These are phyloP conservation scores for Leccinum rimulosum DNA, from an alignment of 768 basidiomycete species.

Conservation along the genomic window DNA sequence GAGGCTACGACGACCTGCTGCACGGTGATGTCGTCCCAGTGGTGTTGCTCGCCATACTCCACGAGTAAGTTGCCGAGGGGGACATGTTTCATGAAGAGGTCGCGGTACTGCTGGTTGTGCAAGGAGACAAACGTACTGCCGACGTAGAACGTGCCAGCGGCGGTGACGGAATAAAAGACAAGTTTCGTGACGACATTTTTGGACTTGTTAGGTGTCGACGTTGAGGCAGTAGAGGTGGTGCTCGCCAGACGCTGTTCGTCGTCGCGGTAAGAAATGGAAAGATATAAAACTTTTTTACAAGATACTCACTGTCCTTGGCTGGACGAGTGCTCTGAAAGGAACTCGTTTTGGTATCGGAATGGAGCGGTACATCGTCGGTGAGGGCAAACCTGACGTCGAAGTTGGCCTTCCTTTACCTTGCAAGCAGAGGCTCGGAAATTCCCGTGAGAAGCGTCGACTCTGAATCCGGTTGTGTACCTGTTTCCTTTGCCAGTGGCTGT, in stretches of 20 bases:
- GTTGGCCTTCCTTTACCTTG: background rate
- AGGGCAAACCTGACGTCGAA: background rate
- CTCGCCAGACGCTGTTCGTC: conserved; percentile 50
- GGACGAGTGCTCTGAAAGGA: conserved; percentile 46
- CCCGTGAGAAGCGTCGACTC: conserved; percentile 9
- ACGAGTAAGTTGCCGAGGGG: conserved; percentile 77
- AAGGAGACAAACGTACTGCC: conserved; percentile 71
- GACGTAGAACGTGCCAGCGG: conserved; percentile 76
- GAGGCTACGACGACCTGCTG: conserved; percentile 54
- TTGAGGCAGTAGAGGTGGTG: conserved; percentile 39
- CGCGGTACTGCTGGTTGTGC: conserved; percentile 55
- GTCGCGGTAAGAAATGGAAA: background rate
- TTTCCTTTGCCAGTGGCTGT: too few relatives aligned
- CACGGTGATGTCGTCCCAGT: conserved; percentile 76
- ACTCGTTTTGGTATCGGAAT: conserved; percentile 53
- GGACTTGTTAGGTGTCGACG: conserved; percentile 47
- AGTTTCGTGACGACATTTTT: conserved; percentile 54
- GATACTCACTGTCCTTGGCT: conserved; percentile 52
- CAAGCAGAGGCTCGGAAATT: conserved; percentile 4
- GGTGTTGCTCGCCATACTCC: conserved; percentile 74
- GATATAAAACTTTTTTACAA: background rate
- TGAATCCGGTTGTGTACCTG: too few relatives aligned
- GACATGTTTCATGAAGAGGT: conserved; percentile 79
- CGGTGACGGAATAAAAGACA: conserved; percentile 64
- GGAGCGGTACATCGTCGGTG: conserved; percentile 47